phyloP scores from a whole-genome alignment of 2,329 filamentous ascomycete species.

The Sporothrix variecibatus region DNA sequence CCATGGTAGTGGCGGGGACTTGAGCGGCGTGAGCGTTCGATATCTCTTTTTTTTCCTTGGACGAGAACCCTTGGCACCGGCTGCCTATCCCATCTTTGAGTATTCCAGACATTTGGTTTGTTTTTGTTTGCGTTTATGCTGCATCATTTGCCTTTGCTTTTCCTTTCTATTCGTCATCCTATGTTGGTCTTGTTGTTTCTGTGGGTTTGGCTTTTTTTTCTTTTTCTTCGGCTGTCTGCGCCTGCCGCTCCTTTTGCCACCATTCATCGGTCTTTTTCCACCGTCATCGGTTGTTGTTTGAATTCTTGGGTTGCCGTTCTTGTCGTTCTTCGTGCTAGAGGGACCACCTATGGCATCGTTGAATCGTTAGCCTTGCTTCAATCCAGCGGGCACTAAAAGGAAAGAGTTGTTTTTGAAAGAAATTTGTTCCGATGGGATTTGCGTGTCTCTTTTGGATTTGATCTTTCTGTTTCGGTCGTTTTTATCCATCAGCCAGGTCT shows the following conservation, averaged over 20 bases:
- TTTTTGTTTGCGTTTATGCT: neutral
- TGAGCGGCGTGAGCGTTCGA: neutral
- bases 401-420: neutral
- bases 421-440: neutral
- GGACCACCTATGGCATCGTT: neutral
- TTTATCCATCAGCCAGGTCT: neutral
- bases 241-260: neutral
- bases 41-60: neutral
- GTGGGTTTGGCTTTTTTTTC: neutral
- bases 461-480: neutral
- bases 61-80: neutral
- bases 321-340: neutral
- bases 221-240: neutral
- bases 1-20: neutral
- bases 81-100: neutral
- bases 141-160: neutral
- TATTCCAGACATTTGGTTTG: neutral
- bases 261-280: neutral
- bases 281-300: neutral
- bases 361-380: neutral
- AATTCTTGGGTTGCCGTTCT: neutral
- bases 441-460: neutral
- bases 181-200: neutral
- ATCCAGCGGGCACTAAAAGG: neutral
- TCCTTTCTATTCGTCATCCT: neutral